A percentile compares a stretch with the other conserved stretches of the same genome.
Evolutionary conservation across 2,329 filamentous ascomycete species (phyloP).

Genomic region (Madurella fahalii): DNA sequence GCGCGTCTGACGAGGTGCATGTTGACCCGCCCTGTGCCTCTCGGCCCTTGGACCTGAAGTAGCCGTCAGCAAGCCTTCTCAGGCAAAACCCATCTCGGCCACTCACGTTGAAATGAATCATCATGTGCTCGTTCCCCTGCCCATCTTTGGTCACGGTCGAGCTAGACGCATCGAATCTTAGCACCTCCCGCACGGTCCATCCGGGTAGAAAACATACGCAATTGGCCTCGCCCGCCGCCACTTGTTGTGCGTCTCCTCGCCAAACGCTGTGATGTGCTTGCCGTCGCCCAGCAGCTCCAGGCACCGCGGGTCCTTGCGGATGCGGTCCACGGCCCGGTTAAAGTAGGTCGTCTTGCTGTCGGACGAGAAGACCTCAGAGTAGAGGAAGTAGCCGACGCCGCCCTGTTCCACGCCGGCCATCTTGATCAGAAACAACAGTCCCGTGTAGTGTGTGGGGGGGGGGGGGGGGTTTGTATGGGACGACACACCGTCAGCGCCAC

Average conservation of each 20-base stretch:
- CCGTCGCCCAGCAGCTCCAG: conserved; percentile 69
- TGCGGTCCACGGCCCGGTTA: conserved; percentile 76
- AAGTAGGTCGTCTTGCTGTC: conserved; percentile 85
- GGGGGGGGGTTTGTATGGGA: not conserved
- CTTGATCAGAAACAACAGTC: too few relatives aligned
- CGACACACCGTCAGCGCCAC: conserved; percentile 66
- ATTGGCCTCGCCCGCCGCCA: conserved; percentile 68
- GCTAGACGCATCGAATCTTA: conserved; percentile 37
- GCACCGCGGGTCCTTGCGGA: conserved; percentile 69
- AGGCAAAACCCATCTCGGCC: not conserved
- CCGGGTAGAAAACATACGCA: conserved; percentile 40
- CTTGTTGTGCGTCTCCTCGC: conserved; percentile 75
- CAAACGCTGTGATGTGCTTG: conserved; percentile 73
- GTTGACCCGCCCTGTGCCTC: conserved; percentile 67
- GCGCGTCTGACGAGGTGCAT: conserved; percentile 71
- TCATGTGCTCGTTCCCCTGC: conserved; percentile 72
- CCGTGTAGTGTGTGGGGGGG: too few relatives aligned
- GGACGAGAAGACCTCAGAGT: conserved; percentile 75
- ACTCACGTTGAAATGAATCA: conserved; percentile 78
- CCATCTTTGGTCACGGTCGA: conserved; percentile 66
- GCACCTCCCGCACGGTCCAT: not conserved
- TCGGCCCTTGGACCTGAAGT: conserved; percentile 67
- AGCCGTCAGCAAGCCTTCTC: conserved; percentile 23
- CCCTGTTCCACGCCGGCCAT: conserved; percentile 44
- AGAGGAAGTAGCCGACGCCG: conserved; percentile 74